phyloP scores from a whole-genome alignment of 2,329 filamentous ascomycete genomes.

The Huntiella decipiens region DNA sequence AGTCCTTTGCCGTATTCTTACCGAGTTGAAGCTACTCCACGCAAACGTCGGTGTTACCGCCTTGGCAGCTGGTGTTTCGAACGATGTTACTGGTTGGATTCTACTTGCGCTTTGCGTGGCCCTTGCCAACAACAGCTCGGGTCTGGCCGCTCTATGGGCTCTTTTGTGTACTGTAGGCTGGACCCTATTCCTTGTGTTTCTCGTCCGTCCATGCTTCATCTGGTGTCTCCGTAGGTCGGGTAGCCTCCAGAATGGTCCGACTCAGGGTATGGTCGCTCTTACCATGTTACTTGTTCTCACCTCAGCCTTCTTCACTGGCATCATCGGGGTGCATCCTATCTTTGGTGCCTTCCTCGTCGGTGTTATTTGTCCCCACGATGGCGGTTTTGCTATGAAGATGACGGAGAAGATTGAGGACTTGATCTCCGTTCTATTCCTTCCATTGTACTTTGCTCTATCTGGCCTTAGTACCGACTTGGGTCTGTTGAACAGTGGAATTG shows the following conservation, averaged over 20 bases:
- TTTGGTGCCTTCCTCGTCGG: constrained; percentile 86
- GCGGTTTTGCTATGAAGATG: constrained; percentile 75
- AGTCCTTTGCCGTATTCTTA: constrained; percentile 82
- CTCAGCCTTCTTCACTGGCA: constrained; percentile 70
- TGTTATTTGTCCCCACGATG: constrained; percentile 75
- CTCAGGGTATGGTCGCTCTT: constrained; percentile 64
- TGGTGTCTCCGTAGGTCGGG: constrained; percentile 56
- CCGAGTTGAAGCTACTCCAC: constrained; percentile 67
- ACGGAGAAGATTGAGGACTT: constrained; percentile 92
- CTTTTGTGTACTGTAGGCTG: constrained; percentile 59
- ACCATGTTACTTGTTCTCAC: constrained; percentile 62
- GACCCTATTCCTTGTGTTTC: constrained; percentile 53
- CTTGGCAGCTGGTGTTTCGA: constrained; percentile 76
- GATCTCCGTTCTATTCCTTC: constrained; percentile 64
- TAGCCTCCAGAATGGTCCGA: constrained; percentile 71
- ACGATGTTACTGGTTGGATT: constrained; percentile 69
- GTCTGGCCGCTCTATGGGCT: constrained; percentile 69
- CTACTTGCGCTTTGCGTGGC: constrained; percentile 83
- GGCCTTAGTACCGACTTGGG: constrained; percentile 78
- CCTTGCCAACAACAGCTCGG: constrained; percentile 70
- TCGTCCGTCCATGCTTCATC: constrained; percentile 54
- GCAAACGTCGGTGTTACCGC: constrained; percentile 78
- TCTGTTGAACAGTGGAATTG: constrained; percentile 58
- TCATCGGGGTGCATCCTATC: constrained; percentile 86
- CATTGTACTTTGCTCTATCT: constrained; percentile 84